Evolutionary conservation across 2,329 filamentous ascomycete species (phyloP), one percentile per base, ranked within the genome.

Genomic region (Xylariaceae sp.): DNA sequence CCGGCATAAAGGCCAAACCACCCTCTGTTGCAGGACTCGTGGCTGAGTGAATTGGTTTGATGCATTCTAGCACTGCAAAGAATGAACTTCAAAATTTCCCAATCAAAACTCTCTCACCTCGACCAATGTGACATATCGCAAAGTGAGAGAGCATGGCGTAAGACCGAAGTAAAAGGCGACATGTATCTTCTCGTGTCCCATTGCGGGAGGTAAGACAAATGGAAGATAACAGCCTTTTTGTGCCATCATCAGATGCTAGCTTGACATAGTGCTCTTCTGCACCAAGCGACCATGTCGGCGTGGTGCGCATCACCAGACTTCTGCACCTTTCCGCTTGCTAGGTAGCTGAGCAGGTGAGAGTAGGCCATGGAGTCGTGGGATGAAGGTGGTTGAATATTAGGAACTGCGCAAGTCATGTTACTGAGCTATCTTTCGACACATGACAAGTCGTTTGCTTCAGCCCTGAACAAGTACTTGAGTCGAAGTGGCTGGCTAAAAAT

Each of bases 51-150:
- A n/a, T n/a, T n/a, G n/a, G n/a, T n/a, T n/a, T n/a, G n/a, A n/a
- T n/a, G n/a, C n/a, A n/a, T n/a, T n/a, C n/a, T n/a, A n/a, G n/a
- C n/a, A n/a, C n/a, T n/a, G n/a, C n/a, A n/a, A n/a, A n/a, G n/a
- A n/a, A n/a, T n/a, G n/a, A n/a, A n/a, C n/a, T n/a, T n/a, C n/a
- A n/a, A n/a, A n/a, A n/a, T n/a, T n/a, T n/a, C n/a, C n/a, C n/a
- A n/a, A n/a, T n/a, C n/a, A n/a, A n/a, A n/a, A 11, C 22, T 6
- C 22, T 26, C 11, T 11, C 49, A 46, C 48, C 47, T 52, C 48
- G 49, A 48, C 42, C 47, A 45, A 52, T 47, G 43, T 52, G 49
- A 52, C 47, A 52, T 43, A 44, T 52, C 48, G 49, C 42, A 50
- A 44, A 24, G 22, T 19, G 36, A 31, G 41, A 28, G 15, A 32